Conservation (phyloP, 257 asterid genomes). For the Petrea volubilis region DNA sequence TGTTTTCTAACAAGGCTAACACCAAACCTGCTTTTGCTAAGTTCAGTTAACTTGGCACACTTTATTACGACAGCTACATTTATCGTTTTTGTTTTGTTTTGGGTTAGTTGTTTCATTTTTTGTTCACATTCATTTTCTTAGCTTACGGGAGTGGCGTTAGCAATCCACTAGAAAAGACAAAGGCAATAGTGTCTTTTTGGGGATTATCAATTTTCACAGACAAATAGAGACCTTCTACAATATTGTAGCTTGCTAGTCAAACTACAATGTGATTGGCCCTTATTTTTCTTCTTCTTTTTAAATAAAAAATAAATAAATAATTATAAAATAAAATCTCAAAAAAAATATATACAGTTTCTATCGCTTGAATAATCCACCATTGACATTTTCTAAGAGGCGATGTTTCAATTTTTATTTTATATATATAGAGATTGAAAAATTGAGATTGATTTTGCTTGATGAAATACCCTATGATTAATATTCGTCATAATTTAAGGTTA, state of each 20-base stretch:
- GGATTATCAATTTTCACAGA: slow-evolving; percentile 21
- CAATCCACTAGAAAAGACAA: slow-evolving; percentile 37
- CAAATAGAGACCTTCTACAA: slow-evolving; percentile 18
- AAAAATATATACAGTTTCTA: no score
- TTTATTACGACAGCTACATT: slow-evolving; percentile 27
- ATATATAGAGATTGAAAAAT: no score
- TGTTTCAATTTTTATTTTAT: no score
- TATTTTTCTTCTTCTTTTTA: no score
- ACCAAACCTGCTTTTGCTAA: slow-evolving; percentile 18
- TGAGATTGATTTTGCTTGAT: no score
- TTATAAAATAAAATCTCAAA: no score
- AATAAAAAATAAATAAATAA: background rate
- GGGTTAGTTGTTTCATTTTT: slow-evolving; percentile 18
- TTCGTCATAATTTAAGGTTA: no score
- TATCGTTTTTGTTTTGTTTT: slow-evolving; percentile 25
- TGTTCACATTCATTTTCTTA: slow-evolving; percentile 16
- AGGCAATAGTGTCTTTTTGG: slow-evolving; percentile 20
- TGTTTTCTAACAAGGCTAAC: background rate
- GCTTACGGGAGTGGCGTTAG: slow-evolving; percentile 25
- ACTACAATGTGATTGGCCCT: slow-evolving; percentile 26
- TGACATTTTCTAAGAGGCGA: no score
- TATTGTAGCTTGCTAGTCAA: slow-evolving; percentile 16
- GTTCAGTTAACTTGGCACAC: slow-evolving; percentile 20
- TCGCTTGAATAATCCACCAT: no score
- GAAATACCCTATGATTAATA: no score